Percentiles rank a stretch among this genome's conserved stretches.
Conservation (phyloP, 495 filamentous ascomycete species). For the Neurospora sp. region DNA sequence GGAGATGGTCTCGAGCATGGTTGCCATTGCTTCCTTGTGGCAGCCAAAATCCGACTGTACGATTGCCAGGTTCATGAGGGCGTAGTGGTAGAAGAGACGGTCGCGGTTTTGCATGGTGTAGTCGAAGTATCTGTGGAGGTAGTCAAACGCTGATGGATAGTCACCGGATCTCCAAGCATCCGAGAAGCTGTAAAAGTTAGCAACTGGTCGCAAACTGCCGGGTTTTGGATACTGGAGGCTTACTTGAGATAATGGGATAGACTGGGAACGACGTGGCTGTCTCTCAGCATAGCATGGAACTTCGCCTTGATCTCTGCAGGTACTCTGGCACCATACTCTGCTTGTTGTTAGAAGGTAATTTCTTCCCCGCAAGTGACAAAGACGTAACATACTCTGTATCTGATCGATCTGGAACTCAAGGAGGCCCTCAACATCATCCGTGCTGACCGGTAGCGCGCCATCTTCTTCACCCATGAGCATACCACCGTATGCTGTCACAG, state of each 20-base stretch:
- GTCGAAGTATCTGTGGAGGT: constrained; percentile 91
- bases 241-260: constrained; percentile 70
- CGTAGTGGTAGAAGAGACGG: constrained; percentile 86
- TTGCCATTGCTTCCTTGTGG: constrained; percentile 78
- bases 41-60: constrained; percentile 94
- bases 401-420: constrained; percentile 81
- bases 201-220: constrained; percentile 7
- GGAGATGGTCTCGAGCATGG: constrained; percentile 86
- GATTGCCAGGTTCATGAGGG: constrained; percentile 85
- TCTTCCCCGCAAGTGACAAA: neutral
- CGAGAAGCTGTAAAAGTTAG: constrained; percentile 50
- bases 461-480: constrained; percentile 39
- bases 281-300: constrained; percentile 55
- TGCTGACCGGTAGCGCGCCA: constrained; percentile 44
- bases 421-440: constrained; percentile 74
- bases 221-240: constrained; percentile 10
- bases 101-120: constrained; percentile 87
- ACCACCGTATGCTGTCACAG: constrained; percentile 52
- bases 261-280: constrained; percentile 56
- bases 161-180: constrained; percentile 89
- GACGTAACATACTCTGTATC: constrained; percentile 58
- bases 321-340: constrained; percentile 51
- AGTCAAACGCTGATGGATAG: constrained; percentile 80
- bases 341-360: neutral
- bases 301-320: constrained; percentile 55